phyloP scores from a whole-genome alignment of 2,329 filamentous ascomycete species.

The Aciculosporium take region DNA sequence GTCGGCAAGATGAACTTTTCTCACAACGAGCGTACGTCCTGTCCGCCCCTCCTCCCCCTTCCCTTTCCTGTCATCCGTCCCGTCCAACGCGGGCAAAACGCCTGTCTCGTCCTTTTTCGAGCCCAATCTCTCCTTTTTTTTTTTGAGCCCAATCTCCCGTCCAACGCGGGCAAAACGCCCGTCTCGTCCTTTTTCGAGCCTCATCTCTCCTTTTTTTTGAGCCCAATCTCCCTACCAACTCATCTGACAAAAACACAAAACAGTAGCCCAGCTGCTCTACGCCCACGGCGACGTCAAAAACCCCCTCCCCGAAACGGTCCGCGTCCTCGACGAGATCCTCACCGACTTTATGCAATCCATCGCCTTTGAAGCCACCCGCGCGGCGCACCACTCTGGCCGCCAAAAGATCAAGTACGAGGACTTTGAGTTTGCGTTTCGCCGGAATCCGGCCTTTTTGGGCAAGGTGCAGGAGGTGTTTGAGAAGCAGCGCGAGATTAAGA shows the following conservation, averaged over 20 bases:
- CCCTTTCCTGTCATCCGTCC: no score
- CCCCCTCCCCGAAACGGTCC: constrained; percentile 70
- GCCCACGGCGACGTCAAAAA: constrained; percentile 66
- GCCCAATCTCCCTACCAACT: no score
- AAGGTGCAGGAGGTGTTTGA: constrained; percentile 80
- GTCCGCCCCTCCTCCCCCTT: background rate
- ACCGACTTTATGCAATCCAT: constrained; percentile 94
- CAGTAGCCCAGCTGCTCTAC: constrained; percentile 62
- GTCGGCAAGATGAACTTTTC: constrained; percentile 73
- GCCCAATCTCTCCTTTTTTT: no score
- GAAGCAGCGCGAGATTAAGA: constrained; percentile 76
- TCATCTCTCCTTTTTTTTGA: no score
- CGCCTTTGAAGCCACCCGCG: constrained; percentile 75
- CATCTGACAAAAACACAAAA: no score
- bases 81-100: no score
- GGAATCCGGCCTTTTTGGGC: constrained; percentile 73
- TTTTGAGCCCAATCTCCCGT: no score
- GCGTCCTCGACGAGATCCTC: constrained; percentile 84
- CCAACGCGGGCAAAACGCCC: no score
- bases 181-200: no score
- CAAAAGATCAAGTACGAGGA: constrained; percentile 98
- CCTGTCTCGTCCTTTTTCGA: no score
- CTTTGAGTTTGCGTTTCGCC: constrained; percentile 84
- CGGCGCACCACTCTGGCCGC: constrained; percentile 72
- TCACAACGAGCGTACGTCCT: constrained; percentile 48